phyloP scores from a whole-genome alignment of 2,329 filamentous ascomycete genomes.

The Calonectria pseudoreteaudii region DNA sequence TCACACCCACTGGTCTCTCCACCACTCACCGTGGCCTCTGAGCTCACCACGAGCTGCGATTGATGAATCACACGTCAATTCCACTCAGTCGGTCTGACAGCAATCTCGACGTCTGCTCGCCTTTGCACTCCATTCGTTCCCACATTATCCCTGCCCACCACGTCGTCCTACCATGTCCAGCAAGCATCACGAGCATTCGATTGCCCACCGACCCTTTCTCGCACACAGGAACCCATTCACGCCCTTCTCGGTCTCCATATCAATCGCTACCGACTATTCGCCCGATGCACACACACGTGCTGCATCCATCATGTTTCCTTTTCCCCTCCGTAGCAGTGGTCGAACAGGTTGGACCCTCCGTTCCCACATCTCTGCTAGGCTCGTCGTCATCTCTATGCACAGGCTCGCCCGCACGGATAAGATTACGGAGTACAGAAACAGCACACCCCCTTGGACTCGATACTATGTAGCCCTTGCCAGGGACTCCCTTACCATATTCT shows the following conservation, averaged over 20 bases:
- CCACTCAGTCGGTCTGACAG: slow-evolving; percentile 6
- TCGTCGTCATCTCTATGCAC: background rate
- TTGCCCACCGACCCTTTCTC: background rate
- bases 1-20: background rate
- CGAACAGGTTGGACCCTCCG: slow-evolving; percentile 14
- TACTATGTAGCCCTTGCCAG: background rate
- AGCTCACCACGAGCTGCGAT: background rate
- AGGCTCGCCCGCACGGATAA: background rate
- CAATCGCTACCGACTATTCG: background rate
- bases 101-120: slow-evolving; percentile 2
- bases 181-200: background rate
- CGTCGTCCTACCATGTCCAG: background rate
- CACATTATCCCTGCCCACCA: background rate
- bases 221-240: background rate
- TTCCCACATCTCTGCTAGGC: background rate
- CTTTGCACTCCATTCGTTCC: background rate
- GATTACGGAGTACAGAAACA: slow-evolving; percentile 6
- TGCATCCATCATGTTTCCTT: background rate
- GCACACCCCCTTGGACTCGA: background rate
- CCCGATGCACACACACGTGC: background rate
- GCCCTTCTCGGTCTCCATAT: background rate
- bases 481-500: background rate
- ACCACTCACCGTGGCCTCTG: background rate
- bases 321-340: background rate
- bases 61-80: background rate